Evolutionary conservation across 495 filamentous ascomycete genomes (phyloP).

Genomic region (Penicillium soppii): DNA sequence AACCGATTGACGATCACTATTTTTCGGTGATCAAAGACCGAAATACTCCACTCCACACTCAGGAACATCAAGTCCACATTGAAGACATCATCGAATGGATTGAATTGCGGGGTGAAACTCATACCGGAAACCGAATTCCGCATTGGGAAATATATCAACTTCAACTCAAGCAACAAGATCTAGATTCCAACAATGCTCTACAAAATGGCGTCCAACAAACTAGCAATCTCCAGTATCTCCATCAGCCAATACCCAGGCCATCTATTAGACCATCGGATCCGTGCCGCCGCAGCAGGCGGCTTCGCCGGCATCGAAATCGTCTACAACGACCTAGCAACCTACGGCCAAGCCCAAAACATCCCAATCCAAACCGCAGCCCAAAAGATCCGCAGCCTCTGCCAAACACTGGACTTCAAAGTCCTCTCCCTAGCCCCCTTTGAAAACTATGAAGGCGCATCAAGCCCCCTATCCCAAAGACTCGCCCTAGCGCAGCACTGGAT

Average conservation of each 20-base stretch:
- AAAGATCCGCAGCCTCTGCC: slow-evolving; percentile 52
- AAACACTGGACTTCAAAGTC: slow-evolving; percentile 50
- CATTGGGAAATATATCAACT: background rate
- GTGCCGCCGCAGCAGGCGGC: slow-evolving; percentile 57
- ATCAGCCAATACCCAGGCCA: slow-evolving; percentile 65
- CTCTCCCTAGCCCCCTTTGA: slow-evolving; percentile 71
- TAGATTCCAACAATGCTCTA: background rate
- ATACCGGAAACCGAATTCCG: background rate
- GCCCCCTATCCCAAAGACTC: slow-evolving; percentile 54
- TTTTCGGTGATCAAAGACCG: too few relatives aligned
- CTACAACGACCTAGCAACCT: slow-evolving; percentile 63
- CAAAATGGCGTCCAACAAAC: slow-evolving; percentile 53
- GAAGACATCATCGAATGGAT: background rate
- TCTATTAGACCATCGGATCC: slow-evolving; percentile 58
- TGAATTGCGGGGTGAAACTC: background rate
- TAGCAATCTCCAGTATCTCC: slow-evolving; percentile 60
- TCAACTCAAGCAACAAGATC: background rate
- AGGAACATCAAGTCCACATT: background rate
- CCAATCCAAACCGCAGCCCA: slow-evolving; percentile 56
- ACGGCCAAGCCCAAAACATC: slow-evolving; percentile 36
- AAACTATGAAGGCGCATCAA: slow-evolving; percentile 64
- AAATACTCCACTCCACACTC: background rate
- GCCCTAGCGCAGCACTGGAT: slow-evolving; percentile 67
- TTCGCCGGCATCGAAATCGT: slow-evolving; percentile 69
- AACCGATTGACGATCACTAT: too few relatives aligned